Conservation (phyloP, 2,329 filamentous ascomycete genomes). For the Trichoderma breve region DNA sequence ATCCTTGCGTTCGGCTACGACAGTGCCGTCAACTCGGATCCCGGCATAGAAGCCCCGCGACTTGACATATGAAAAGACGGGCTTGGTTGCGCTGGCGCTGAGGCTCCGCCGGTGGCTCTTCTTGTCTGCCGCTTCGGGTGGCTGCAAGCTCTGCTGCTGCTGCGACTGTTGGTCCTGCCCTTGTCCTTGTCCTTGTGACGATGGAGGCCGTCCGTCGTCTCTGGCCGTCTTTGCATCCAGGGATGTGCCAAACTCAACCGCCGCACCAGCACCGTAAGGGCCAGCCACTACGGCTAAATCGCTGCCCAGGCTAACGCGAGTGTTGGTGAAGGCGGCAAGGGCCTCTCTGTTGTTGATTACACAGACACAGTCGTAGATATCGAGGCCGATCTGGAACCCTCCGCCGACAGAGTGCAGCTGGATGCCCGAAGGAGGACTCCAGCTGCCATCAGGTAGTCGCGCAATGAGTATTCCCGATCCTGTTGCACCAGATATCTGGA, state of each 20-base stretch:
- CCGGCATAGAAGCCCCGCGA: constrained; percentile 85
- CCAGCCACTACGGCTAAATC: constrained; percentile 75
- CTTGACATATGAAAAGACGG: constrained; percentile 73
- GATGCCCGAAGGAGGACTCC: constrained; percentile 81
- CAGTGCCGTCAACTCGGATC: constrained; percentile 81
- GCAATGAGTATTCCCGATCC: constrained; percentile 65
- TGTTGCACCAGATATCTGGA: constrained; percentile 64
- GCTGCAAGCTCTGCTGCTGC: constrained; percentile 27
- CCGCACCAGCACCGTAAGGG: constrained; percentile 67
- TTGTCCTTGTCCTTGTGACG: background rate
- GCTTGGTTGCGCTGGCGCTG: constrained; percentile 34
- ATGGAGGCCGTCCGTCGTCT: background rate
- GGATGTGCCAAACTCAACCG: constrained; percentile 57
- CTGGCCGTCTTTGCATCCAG: constrained; percentile 23
- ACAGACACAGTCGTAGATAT: constrained; percentile 86
- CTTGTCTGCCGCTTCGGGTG: constrained; percentile 27
- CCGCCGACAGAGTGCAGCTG: constrained; percentile 76
- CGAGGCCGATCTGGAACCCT: constrained; percentile 76
- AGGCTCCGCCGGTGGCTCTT: constrained; percentile 33
- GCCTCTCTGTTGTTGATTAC: constrained; percentile 79
- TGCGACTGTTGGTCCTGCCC: background rate
- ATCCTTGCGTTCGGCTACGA: constrained; percentile 81
- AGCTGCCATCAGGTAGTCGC: constrained; percentile 61
- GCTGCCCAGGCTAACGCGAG: constrained; percentile 73
- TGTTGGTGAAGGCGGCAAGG: constrained; percentile 71